Evolutionary conservation across 768 basidiomycete genomes (phyloP).

Genomic region (Naganishia kalamii): DNA sequence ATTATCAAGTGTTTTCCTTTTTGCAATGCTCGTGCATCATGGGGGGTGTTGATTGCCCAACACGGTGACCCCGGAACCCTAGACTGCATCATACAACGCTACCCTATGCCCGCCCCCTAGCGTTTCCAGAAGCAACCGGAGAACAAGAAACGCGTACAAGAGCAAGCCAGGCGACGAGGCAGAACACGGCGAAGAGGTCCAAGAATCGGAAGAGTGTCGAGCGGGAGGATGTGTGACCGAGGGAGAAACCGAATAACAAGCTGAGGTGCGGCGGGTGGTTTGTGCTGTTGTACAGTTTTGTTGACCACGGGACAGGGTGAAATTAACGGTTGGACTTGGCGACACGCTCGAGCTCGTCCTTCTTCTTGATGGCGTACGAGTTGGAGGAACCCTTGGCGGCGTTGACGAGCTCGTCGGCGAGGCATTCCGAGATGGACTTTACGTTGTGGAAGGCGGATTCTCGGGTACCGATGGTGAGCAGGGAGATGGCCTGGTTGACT

Average conservation of each 20-base stretch:
- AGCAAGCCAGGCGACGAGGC: neutral
- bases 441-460: slow-evolving; percentile 99
- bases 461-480: slow-evolving; percentile 93
- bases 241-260: neutral
- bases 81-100: neutral
- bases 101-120: neutral
- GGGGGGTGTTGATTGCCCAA: slow-evolving; percentile 1
- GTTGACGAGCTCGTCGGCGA: slow-evolving; percentile 99
- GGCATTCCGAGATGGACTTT: slow-evolving; percentile 97
- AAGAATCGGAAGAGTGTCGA: neutral
- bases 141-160: neutral
- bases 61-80: neutral
- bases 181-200: neutral
- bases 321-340: slow-evolving; percentile 99
- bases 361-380: slow-evolving; percentile 84
- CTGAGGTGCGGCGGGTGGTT: neutral
- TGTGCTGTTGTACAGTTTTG: neutral
- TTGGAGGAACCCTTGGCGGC: slow-evolving; percentile 99
- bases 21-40: slow-evolving; percentile 12
- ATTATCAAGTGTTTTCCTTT: slow-evolving; percentile 11
- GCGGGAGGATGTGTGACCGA: neutral
- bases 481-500: slow-evolving; percentile 93
- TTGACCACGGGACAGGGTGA: too few species aligned
- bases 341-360: slow-evolving; percentile 99
- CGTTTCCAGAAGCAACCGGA: neutral